phyloP scores from a whole-genome alignment of 345 rosid species.

The Gynandropsis gynandra region DNA sequence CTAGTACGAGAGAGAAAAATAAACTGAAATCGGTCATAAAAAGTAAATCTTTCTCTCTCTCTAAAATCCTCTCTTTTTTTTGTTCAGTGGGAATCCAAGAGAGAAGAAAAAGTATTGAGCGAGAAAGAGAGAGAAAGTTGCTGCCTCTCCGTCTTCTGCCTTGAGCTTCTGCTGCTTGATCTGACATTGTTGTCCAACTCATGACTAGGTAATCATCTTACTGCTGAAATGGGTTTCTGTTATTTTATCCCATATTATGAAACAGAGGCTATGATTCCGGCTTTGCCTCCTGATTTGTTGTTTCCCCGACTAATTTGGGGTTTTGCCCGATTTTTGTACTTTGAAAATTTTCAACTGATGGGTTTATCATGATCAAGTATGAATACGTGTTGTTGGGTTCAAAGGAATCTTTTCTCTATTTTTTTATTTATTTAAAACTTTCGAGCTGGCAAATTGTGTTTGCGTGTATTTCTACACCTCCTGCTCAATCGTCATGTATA shows the following conservation, averaged over 20 bases:
- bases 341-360: conserved; percentile 17
- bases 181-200: conserved; percentile 32
- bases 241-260: conserved; percentile 8
- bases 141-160: conserved; percentile 18
- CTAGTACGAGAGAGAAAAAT: conserved; percentile 20
- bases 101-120: conserved; percentile 17
- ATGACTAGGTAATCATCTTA: conserved; percentile 15
- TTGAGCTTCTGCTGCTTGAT: conserved; percentile 32
- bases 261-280: conserved; percentile 25
- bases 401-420: conserved; percentile 22
- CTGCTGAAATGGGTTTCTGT: conserved; percentile 26
- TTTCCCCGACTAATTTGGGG: conserved; percentile 23
- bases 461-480: conserved; percentile 26
- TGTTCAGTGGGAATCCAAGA: conserved; percentile 25
- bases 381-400: conserved; percentile 16
- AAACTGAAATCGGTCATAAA: conserved; percentile 14
- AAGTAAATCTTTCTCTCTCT: conserved; percentile 26
- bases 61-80: conserved; percentile 32
- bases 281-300: conserved; percentile 28
- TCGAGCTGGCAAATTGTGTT: conserved; percentile 22
- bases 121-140: conserved; percentile 19
- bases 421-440: neutral
- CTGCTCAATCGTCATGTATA: conserved; percentile 12
- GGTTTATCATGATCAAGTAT: conserved; percentile 22
- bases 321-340: conserved; percentile 16